Evolutionary conservation across 345 rosid species (phyloP).

Genomic region (Syzygium aromaticum): DNA sequence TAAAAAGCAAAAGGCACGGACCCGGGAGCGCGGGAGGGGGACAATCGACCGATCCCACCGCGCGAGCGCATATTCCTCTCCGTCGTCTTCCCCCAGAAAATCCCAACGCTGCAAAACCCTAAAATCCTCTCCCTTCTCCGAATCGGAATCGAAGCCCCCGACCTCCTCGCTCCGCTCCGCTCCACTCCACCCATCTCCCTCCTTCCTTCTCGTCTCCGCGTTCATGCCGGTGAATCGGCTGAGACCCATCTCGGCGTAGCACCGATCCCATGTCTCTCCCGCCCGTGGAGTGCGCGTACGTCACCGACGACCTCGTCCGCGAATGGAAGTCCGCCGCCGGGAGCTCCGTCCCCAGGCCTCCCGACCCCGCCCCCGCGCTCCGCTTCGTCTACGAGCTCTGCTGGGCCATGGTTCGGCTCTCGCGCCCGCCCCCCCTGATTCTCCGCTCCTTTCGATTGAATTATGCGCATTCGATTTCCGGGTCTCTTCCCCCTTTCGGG

Average conservation of each 20-base stretch:
- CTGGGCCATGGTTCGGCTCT: constrained; percentile 50
- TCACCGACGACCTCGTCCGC: constrained; percentile 65
- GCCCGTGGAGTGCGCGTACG: constrained; percentile 48
- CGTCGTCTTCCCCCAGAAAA: background rate
- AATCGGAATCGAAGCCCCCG: background rate
- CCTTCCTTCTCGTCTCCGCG: background rate
- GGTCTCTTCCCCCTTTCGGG: constrained; percentile 4
- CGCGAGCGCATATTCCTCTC: background rate
- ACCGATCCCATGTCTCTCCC: constrained; percentile 49
- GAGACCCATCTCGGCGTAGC: background rate
- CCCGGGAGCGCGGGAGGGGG: background rate
- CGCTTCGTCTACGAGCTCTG: constrained; percentile 95
- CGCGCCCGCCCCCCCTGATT: background rate
- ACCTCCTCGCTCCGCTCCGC: background rate
- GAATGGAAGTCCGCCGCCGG: constrained; percentile 57
- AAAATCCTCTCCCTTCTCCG: background rate
- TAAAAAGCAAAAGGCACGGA: background rate
- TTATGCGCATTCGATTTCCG: background rate
- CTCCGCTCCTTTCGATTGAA: background rate
- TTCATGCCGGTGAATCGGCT: background rate
- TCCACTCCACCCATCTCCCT: background rate
- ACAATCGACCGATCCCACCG: background rate
- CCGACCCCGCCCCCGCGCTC: constrained; percentile 60
- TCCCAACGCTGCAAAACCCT: background rate
- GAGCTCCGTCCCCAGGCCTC: constrained; percentile 40